These are phyloP conservation scores for Trichosphaerium sp. DNA, from an alignment of 78 protist genomes.

Conservation along the genomic window DNA sequence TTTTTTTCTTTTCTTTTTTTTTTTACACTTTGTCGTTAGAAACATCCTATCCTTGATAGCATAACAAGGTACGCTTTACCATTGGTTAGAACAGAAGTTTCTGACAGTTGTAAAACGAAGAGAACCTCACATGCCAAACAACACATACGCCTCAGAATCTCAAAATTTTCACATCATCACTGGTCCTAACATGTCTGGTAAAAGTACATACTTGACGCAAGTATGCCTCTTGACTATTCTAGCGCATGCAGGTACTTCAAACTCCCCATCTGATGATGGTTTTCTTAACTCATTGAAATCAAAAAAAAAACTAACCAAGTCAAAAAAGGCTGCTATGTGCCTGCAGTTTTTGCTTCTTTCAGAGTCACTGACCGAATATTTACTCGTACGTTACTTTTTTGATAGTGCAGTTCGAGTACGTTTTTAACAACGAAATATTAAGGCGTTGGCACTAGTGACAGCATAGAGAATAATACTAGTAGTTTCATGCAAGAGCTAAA, in stretches of 20 bases:
- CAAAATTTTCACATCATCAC: slow-evolving; percentile 28
- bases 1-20: slow-evolving; percentile 1
- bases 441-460: slow-evolving; percentile 11
- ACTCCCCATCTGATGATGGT: too few relatives aligned
- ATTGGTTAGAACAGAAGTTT: too few relatives aligned
- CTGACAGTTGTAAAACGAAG: too few relatives aligned
- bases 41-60: too few relatives aligned
- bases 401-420: too few relatives aligned
- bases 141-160: slow-evolving; percentile 22
- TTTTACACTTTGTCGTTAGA: background rate
- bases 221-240: slow-evolving; percentile 32
- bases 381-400: background rate
- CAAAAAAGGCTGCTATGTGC: slow-evolving; percentile 32
- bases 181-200: slow-evolving; percentile 57
- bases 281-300: too few relatives aligned
- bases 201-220: slow-evolving; percentile 49
- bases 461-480: slow-evolving; percentile 30
- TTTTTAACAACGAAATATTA: background rate
- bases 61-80: too few relatives aligned
- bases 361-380: slow-evolving; percentile 1
- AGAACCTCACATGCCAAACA: slow-evolving; percentile 10
- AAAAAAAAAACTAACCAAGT: too few relatives aligned
- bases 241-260: slow-evolving; percentile 33
- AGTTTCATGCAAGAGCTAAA: slow-evolving; percentile 47
- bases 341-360: slow-evolving; percentile 18